Conservation (phyloP, 345 rosid species). For the Balakata baccata region DNA sequence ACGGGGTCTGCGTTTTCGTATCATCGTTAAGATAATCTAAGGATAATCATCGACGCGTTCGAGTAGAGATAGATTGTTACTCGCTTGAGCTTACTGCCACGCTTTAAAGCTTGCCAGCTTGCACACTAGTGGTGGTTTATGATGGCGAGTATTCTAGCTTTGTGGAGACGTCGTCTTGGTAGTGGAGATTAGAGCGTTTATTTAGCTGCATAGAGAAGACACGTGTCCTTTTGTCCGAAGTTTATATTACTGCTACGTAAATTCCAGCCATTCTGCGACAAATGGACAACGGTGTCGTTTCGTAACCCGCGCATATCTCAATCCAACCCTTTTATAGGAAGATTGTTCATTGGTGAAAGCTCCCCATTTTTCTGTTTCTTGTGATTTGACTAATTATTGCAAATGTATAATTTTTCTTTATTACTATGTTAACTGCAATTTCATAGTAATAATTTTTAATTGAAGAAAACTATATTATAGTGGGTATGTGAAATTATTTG, state of each 20-base stretch:
- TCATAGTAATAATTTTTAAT: no score
- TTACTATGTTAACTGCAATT: no score
- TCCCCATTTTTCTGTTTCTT: not conserved
- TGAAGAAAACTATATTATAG: no score
- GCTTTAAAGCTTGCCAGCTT: not conserved
- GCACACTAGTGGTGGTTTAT: not conserved
- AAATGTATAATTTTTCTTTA: no score
- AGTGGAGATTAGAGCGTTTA: not conserved
- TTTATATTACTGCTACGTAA: not conserved
- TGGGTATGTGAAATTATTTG: no score
- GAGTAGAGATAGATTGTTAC: not conserved
- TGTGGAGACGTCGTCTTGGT: not conserved
- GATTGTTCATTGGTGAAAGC: not conserved
- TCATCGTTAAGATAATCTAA: not conserved
- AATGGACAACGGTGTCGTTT: not conserved
- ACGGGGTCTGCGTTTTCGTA: not conserved
- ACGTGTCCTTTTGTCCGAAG: not conserved
- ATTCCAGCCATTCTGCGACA: not conserved
- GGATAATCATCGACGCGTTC: not conserved
- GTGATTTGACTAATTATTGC: not conserved
- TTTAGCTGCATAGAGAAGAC: not conserved
- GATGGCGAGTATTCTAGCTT: not conserved
- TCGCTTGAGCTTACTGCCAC: not conserved
- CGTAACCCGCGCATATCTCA: not conserved
- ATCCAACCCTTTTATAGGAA: constrained; percentile 2